A percentile compares a stretch with the other conserved stretches of the same genome.
phyloP scores from a whole-genome alignment of 129 eudicot species.

The Escallonia rubra region DNA sequence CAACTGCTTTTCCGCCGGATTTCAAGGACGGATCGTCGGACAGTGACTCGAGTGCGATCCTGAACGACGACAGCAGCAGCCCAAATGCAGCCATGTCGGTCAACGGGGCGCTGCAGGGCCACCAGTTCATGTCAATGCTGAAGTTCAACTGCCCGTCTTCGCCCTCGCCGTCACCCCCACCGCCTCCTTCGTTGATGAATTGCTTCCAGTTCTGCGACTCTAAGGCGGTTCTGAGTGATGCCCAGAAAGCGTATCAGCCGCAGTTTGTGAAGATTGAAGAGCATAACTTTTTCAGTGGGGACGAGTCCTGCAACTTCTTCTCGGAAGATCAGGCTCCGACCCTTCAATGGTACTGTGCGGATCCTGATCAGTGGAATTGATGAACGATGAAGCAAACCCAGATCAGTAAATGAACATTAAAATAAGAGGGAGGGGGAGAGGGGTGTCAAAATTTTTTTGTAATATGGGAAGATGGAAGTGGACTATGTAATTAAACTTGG shows the following conservation, averaged over 20 bases:
- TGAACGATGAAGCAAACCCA: neutral
- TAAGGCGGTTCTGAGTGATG: slow-evolving; percentile 34
- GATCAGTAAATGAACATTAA: neutral
- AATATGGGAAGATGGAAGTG: neutral
- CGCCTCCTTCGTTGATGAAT: slow-evolving; percentile 18
- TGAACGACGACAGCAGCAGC: slow-evolving; percentile 67
- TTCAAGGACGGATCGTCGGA: slow-evolving; percentile 81
- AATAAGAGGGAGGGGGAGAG: slow-evolving; percentile 1
- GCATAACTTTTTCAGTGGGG: slow-evolving; percentile 75
- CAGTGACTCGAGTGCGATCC: slow-evolving; percentile 81
- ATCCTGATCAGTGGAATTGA: slow-evolving; percentile 62
- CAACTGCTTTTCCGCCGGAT: slow-evolving; percentile 28
- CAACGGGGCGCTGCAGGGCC: slow-evolving; percentile 14
- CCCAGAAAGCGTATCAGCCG: slow-evolving; percentile 45
- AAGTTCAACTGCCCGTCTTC: no score
- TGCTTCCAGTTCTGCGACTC: slow-evolving; percentile 31
- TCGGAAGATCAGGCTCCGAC: slow-evolving; percentile 88
- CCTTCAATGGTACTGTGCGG: slow-evolving; percentile 61
- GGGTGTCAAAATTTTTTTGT: neutral
- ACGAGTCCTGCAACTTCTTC: slow-evolving; percentile 77
- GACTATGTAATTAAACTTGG: neutral
- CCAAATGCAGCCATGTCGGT: slow-evolving; percentile 27
- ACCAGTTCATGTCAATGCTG: slow-evolving; percentile 8
- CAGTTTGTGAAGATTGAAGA: slow-evolving; percentile 88
- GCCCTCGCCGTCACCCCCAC: neutral